Evolutionary conservation across 1,139 yeast genomes (phyloP).

Genomic region (Lodderomyces orthopsilosis): DNA sequence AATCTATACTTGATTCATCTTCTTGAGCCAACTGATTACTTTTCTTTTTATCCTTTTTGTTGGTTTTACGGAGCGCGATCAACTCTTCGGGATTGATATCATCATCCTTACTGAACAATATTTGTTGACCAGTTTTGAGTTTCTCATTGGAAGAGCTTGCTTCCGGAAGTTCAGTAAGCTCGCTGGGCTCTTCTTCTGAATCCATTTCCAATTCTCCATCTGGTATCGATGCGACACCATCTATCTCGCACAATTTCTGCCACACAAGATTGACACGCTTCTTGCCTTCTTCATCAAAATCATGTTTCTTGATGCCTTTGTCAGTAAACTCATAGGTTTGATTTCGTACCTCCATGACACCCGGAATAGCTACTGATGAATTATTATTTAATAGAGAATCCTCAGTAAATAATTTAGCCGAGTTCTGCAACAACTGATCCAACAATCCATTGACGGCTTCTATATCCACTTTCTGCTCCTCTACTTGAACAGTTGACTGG

Average conservation of each 20-base stretch:
- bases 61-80: conserved; percentile 45
- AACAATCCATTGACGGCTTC: conserved; percentile 5
- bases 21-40: conserved; percentile 12
- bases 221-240: conserved; percentile 6
- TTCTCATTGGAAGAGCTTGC: not conserved
- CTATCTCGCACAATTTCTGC: conserved; percentile 20
- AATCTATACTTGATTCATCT: conserved; percentile 38
- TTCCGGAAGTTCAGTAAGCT: not conserved
- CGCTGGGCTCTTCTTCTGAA: conserved; percentile 8
- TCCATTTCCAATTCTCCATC: conserved; percentile 15
- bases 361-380: not conserved
- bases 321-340: conserved; percentile 1
- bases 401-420: conserved; percentile 2
- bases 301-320: conserved; percentile 15
- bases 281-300: conserved; percentile 15
- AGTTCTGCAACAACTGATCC: conserved; percentile 4
- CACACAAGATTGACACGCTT: conserved; percentile 18
- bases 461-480: not conserved
- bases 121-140: conserved; percentile 6
- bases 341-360: not conserved
- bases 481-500: not conserved
- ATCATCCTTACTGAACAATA: conserved; percentile 11
- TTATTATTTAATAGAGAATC: conserved; percentile 4
- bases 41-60: conserved; percentile 15
- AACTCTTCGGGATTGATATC: conserved; percentile 50